These are phyloP conservation scores for Chaetomium sp. DNA, from an alignment of 2,329 filamentous ascomycete species.

Conservation along the genomic window DNA sequence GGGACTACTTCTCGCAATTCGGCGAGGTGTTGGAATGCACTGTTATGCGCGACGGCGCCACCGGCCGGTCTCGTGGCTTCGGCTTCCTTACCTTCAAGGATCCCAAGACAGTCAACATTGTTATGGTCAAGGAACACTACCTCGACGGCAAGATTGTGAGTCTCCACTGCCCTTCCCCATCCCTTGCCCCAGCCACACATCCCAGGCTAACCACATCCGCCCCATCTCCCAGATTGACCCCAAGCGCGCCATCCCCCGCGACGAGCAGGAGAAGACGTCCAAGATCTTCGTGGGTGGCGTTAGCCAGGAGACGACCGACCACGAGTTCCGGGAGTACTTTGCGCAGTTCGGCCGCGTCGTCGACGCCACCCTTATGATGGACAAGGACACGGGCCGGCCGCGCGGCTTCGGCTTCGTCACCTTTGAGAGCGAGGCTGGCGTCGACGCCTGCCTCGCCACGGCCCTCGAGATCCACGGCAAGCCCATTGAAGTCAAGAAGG, in stretches of 20 bases:
- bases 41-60: conserved; percentile 97
- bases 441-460: conserved; percentile 83
- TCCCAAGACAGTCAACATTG: conserved; percentile 95
- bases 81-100: conserved; percentile 98
- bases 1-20: conserved; percentile 97
- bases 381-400: conserved; percentile 97
- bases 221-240: conserved; percentile 76
- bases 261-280: conserved; percentile 96
- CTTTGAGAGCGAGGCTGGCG: conserved; percentile 92
- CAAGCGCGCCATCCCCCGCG: conserved; percentile 93
- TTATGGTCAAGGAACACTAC: conserved; percentile 99
- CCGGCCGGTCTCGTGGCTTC: conserved; percentile 91
- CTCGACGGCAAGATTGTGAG: conserved; percentile 97
- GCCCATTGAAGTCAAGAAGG: conserved; percentile 97
- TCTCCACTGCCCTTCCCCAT: conserved; percentile 28
- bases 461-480: conserved; percentile 93
- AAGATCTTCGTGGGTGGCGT: conserved; percentile 99
- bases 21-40: conserved; percentile 97
- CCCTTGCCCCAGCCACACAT: background rate
- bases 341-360: conserved; percentile 94
- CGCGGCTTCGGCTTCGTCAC: conserved; percentile 98
- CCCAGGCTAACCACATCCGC: background rate
- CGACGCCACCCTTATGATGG: conserved; percentile 99
- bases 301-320: conserved; percentile 93
- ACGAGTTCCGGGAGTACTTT: conserved; percentile 96